Base-by-base conservation (phyloP, 2,329 filamentous ascomycete species). In the Colletotrichum magnum region DNA sequence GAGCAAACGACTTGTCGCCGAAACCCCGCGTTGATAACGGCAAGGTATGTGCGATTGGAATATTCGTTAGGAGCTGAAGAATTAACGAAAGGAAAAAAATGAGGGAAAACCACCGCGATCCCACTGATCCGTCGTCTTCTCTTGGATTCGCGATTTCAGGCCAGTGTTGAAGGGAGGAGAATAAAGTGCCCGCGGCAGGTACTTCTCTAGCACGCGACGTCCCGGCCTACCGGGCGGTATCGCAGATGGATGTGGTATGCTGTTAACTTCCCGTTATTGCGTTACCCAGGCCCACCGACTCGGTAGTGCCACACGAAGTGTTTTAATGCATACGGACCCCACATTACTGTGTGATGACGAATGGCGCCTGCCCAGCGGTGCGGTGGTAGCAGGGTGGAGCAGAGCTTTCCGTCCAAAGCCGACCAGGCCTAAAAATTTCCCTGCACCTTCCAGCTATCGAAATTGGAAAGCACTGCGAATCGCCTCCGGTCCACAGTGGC, bases 281-380 rank as follows among this genome's bases (percentile, higher is more conserved):
- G 47, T 39, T 68, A 68, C 64, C 43, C 45, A 58, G 36, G 45
- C 36, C 52, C 58, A 32, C 18, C 53, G 58, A 61, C 51, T 51
- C 56, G 56, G 57, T 69, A 69, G 51, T 67, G 50, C 54, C 43
- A 48, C 36, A 39, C 24, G 43, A n/a, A 41, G 36, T 52, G 63
- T 48, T 69, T 69, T 69, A 12, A 57, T 67, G 67, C 60, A 69
- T 67, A 66, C 16, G 15, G 36, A 26, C 62, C 62, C 67, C 67
- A 69, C 67, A 63, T n/a, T 45, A 39, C 45, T 66, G 50, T 67
- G 41, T 61, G 62, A 69, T 67, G 67, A 69, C 62, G 67, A 66
- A 67, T 67, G 53, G 63, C 64, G 66, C 54, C 50, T 47, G 52
- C 63, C 39, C 21, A 24, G 21, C 21, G 21, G 47, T 41, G 41